Conservation (phyloP, 345 rosid genomes). For the Gossypium stocksii region DNA sequence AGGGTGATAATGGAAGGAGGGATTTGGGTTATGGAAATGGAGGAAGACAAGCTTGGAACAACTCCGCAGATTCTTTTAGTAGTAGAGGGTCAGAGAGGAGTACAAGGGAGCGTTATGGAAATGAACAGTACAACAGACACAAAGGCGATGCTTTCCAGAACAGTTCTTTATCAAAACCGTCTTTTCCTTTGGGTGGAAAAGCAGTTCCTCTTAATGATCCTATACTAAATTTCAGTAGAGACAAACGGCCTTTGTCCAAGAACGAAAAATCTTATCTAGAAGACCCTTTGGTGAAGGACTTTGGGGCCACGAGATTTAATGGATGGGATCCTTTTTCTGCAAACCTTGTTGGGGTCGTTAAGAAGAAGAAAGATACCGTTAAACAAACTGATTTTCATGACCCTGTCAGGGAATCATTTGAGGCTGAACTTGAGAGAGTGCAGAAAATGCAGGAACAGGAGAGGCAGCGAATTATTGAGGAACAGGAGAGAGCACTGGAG, state of each 20-base stretch:
- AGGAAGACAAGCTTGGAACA: slow-evolving; percentile 63
- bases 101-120: slow-evolving; percentile 39
- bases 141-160: slow-evolving; percentile 35
- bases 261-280: slow-evolving; percentile 69
- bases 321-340: slow-evolving; percentile 67
- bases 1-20: slow-evolving; percentile 51
- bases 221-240: slow-evolving; percentile 51
- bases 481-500: slow-evolving; percentile 82
- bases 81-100: slow-evolving; percentile 44
- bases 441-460: slow-evolving; percentile 96
- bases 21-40: slow-evolving; percentile 52
- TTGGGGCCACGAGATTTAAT: slow-evolving; percentile 54
- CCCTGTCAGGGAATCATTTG: slow-evolving; percentile 96
- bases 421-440: slow-evolving; percentile 97
- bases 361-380: slow-evolving; percentile 71
- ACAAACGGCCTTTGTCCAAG: slow-evolving; percentile 51
- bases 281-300: slow-evolving; percentile 52
- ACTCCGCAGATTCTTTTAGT: slow-evolving; percentile 35
- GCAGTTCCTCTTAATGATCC: slow-evolving; percentile 44
- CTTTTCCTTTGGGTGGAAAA: slow-evolving; percentile 42
- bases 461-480: slow-evolving; percentile 60
- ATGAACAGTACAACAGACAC: slow-evolving; percentile 48
- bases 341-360: slow-evolving; percentile 58
- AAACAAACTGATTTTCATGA: slow-evolving; percentile 84
- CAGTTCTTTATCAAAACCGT: slow-evolving; percentile 37